phyloP scores from a whole-genome alignment of 2,329 filamentous ascomycete species.

The Seiridium cupressi region DNA sequence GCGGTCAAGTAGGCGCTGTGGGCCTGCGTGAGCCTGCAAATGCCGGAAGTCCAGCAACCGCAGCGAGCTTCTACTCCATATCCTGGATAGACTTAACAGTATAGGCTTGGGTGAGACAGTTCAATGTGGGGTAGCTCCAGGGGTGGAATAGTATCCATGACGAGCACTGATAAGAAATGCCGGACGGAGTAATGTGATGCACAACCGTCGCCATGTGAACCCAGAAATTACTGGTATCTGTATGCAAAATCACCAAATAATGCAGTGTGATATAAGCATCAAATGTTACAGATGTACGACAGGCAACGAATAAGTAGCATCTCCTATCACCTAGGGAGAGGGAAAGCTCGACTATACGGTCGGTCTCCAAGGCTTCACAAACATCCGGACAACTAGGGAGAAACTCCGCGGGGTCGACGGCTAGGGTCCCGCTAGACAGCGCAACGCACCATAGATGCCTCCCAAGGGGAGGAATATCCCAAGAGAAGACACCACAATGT shows the following conservation, averaged over 20 bases:
- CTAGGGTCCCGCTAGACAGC: too few relatives aligned
- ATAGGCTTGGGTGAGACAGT: not conserved
- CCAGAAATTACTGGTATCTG: not conserved
- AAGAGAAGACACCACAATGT: too few relatives aligned
- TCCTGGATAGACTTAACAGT: not conserved
- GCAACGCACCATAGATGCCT: too few relatives aligned
- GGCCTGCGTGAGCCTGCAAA: not conserved
- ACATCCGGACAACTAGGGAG: too few relatives aligned
- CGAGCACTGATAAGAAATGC: conserved; percentile 6
- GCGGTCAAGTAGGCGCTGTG: not conserved
- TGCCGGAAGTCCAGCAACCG: not conserved
- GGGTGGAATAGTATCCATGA: not conserved
- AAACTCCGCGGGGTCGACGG: too few relatives aligned
- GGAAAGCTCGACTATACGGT: too few relatives aligned
- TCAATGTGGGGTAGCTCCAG: conserved; percentile 1
- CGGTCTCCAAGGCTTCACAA: too few relatives aligned
- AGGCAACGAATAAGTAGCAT: too few relatives aligned
- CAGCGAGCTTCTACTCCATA: not conserved
- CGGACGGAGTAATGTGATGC: not conserved
- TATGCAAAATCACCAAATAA: not conserved
- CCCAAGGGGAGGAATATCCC: too few relatives aligned
- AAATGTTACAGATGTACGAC: too few relatives aligned
- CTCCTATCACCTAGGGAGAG: too few relatives aligned
- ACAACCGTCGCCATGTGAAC: not conserved
- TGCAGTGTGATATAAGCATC: too few relatives aligned